Evolutionary conservation across 306 rosid genomes (phyloP), one percentile per base, ranked within the genome.

Genomic region (Malus sieversii): DNA sequence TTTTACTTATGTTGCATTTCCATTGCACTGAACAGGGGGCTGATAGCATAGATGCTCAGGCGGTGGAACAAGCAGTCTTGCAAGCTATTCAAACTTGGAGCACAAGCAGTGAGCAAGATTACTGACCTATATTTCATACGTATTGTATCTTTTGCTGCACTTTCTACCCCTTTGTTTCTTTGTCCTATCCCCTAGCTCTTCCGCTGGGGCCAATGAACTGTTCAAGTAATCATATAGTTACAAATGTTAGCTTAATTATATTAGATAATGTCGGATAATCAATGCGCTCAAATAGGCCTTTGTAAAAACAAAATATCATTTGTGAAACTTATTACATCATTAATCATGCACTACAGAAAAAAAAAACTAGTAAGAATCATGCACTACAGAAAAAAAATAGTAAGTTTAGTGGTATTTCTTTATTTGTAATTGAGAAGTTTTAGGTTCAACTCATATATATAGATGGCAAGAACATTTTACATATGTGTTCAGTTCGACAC

Each of bases 11-110:
- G 11, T 62, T 62, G 30, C 20, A 57, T 57, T 57, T 73, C 48
- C 70, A 59, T 52, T 82, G 82, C 84, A 87, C 84, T 91, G 96
- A 85, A 84, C 81, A 84, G 85, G 70, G 78, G 4, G 55, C 23
- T 15, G 86, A 88, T 51, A 86, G 79, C 79, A 76, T 91, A 25
- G 90, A 94, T 66, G 88, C 90, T 60, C 92, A 87, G 82, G 83
- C 88, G 91, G 98, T 94, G 88, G 87, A 90, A 84, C 88, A 85
- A 73, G 90, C 94, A 35, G 97, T 93, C 75, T 52, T 86, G 75
- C 84, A 79, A 82, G 97, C 98, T 66, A 84, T 94, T 81, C 81
- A 75, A 82, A 88, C 78, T 68, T 81, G 83, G 88, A 89, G 78
- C 75, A 77, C 77, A 67, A 79, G 53, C 30, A 42, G 52, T 55